A percentile compares a stretch with the other conserved stretches of the same genome.
phyloP scores from a whole-genome alignment of 2,329 filamentous ascomycete species.

The Penicillium sp. region DNA sequence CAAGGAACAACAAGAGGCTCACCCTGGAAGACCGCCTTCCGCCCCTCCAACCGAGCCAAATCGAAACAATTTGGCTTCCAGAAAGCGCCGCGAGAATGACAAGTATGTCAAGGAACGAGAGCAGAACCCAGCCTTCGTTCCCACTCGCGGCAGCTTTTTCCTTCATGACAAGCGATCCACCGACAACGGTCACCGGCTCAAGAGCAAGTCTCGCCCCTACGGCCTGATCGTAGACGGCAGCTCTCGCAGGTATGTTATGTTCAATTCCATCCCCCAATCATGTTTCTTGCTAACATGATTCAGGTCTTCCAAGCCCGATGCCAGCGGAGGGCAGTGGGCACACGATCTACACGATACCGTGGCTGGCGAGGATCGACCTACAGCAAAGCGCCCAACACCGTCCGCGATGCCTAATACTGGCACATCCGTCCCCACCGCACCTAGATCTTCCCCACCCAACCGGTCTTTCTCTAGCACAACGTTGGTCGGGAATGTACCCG shows the following conservation, averaged over 20 bases:
- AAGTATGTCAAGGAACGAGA: conserved; percentile 86
- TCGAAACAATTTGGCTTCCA: conserved; percentile 64
- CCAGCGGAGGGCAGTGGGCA: conserved; percentile 76
- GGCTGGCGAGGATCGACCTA: conserved; percentile 41
- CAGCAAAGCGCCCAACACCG: conserved; percentile 31
- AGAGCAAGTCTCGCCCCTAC: conserved; percentile 58
- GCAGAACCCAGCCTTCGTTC: conserved; percentile 88
- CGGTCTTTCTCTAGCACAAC: conserved; percentile 79
- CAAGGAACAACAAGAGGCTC: conserved; percentile 29
- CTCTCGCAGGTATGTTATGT: conserved; percentile 42
- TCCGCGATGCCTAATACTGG: conserved; percentile 33
- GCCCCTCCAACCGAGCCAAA: conserved; percentile 39
- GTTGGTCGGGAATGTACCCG: conserved; percentile 78
- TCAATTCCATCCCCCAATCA: neutral
- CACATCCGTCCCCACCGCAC: conserved; percentile 43
- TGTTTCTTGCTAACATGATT: conserved; percentile 27
- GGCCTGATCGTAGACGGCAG: conserved; percentile 47
- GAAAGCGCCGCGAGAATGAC: conserved; percentile 80
- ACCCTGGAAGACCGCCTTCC: conserved; percentile 41
- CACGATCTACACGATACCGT: conserved; percentile 87
- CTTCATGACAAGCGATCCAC: conserved; percentile 90
- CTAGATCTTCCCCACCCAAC: conserved; percentile 67
- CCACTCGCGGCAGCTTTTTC: conserved; percentile 92
- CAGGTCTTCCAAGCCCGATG: conserved; percentile 48
- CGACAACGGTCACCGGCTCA: conserved; percentile 73